Conservation (phyloP, 768 basidiomycete species). For the Hygrophoropsis aurantiaca region DNA sequence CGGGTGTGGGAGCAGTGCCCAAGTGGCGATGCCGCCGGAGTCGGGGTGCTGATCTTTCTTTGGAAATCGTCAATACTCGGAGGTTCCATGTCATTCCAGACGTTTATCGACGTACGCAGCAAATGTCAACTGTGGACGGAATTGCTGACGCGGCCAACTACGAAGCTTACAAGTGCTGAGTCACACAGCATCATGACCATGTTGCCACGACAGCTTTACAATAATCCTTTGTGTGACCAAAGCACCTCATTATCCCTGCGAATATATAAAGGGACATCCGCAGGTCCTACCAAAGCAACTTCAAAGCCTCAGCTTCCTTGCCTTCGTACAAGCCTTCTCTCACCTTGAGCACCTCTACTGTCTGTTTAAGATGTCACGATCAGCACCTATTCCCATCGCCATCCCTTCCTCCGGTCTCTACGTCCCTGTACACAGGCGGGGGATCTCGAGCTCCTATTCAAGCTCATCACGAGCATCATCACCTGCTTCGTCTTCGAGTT, state of each 20-base stretch:
- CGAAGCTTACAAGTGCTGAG: background rate
- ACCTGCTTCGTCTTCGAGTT: constrained; percentile 6
- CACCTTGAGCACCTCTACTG: constrained; percentile 8
- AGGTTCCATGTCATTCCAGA: constrained; percentile 8
- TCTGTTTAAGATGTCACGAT: constrained; percentile 25
- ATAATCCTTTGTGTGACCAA: constrained; percentile 2
- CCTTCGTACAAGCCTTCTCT: constrained; percentile 8
- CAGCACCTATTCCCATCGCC: constrained; percentile 16
- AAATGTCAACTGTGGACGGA: no score
- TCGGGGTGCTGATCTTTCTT: constrained; percentile 13
- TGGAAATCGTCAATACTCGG: background rate
- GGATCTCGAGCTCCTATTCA: constrained; percentile 17
- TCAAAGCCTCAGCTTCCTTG: constrained; percentile 1
- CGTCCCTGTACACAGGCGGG: constrained; percentile 41
- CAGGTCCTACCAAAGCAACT: constrained; percentile 4
- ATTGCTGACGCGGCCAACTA: constrained; percentile 1
- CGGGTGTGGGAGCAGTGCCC: background rate
- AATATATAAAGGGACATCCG: constrained; percentile 4
- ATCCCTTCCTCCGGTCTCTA: constrained; percentile 26
- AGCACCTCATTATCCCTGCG: background rate
- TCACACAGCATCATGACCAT: background rate
- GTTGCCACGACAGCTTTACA: background rate
- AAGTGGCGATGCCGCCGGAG: constrained; percentile 2
- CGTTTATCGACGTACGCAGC: background rate
- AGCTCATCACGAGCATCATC: constrained; percentile 12